Conservation (phyloP, 306 rosid genomes). For the Prunus persica region DNA sequence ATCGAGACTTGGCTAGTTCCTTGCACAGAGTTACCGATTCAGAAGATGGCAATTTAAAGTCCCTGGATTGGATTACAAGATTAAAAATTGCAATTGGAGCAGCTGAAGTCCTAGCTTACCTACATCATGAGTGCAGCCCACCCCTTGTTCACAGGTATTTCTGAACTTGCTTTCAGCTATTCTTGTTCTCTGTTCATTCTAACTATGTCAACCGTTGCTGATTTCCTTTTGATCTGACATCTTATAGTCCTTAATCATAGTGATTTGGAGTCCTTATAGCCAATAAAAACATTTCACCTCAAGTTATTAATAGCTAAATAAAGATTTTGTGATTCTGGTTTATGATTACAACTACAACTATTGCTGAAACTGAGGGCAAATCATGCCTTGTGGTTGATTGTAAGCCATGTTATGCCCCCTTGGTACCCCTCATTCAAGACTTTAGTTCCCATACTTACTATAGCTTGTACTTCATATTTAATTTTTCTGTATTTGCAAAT, state of each 20-base stretch:
- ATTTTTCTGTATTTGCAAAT: neutral
- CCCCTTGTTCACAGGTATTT: constrained; percentile 87
- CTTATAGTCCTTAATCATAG: neutral
- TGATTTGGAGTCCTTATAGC: neutral
- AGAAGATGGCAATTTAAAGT: constrained; percentile 44
- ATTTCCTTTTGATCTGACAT: neutral
- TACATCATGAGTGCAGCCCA: constrained; percentile 82
- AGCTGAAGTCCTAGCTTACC: constrained; percentile 76
- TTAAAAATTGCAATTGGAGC: constrained; percentile 90
- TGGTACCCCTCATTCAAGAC: neutral
- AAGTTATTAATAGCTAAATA: neutral
- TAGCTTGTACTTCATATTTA: neutral
- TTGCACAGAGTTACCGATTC: constrained; percentile 48
- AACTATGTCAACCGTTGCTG: neutral
- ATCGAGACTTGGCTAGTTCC: constrained; percentile 77
- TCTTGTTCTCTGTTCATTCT: constrained; percentile 11
- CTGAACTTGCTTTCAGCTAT: constrained; percentile 11
- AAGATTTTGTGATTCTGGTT: neutral
- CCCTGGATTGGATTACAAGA: constrained; percentile 95
- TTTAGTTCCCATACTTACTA: neutral
- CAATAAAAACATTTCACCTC: neutral
- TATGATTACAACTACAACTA: neutral
- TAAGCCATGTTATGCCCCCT: neutral
- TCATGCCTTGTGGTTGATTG: neutral
- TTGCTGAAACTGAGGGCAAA: neutral